Evolutionary conservation across 306 rosid genomes (phyloP).

Genomic region (Purshia tridentata): DNA sequence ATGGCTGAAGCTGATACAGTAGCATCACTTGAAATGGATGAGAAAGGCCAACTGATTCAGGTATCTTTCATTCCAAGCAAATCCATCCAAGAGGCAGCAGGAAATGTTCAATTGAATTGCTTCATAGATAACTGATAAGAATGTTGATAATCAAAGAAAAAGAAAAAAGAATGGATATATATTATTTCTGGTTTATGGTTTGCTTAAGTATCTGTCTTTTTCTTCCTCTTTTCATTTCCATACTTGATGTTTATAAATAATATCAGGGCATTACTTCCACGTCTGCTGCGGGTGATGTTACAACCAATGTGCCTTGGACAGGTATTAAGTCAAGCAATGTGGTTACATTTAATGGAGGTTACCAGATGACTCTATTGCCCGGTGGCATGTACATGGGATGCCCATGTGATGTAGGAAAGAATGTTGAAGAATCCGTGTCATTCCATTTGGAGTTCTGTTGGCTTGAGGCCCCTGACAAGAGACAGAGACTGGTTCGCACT

Average conservation of each 20-base stretch:
- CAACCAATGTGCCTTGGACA: constrained; percentile 79
- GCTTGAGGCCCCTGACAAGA: constrained; percentile 70
- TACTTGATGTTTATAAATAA: neutral
- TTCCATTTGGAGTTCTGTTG: constrained; percentile 98
- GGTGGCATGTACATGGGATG: constrained; percentile 96
- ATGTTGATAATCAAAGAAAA: neutral
- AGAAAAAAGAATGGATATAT: neutral
- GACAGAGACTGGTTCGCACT: constrained; percentile 87
- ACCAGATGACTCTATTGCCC: constrained; percentile 76
- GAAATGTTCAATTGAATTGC: neutral
- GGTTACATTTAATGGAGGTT: constrained; percentile 72
- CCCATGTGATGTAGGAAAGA: constrained; percentile 75
- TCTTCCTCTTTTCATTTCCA: neutral
- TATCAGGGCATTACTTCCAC: constrained; percentile 68
- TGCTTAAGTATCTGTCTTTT: neutral
- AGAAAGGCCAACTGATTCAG: constrained; percentile 72
- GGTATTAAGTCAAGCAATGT: constrained; percentile 61
- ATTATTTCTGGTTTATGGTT: neutral
- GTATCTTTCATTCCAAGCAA: constrained; percentile 39
- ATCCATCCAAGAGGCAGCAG: neutral
- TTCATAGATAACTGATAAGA: neutral
- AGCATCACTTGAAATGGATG: constrained; percentile 62
- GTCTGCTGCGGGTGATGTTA: constrained; percentile 46
- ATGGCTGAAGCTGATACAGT: constrained; percentile 66
- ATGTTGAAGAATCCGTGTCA: constrained; percentile 62